Conservation (phyloP, 2,329 filamentous ascomycete species). For the Colletotrichum australisinense region DNA sequence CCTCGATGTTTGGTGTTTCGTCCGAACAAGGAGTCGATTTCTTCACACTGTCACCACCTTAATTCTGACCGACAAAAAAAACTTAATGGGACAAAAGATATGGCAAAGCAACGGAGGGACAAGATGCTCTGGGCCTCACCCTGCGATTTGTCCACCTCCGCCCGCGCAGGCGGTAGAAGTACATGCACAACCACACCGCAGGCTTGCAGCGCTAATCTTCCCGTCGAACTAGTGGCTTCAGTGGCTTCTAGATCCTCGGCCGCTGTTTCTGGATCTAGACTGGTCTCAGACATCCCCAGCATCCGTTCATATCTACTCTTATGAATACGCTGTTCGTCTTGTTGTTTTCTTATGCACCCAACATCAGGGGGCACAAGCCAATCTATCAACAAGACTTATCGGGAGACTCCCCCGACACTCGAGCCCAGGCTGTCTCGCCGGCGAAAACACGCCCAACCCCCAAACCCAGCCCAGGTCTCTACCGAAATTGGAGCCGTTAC, state of each 20-base stretch:
- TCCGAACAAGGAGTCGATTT: neutral
- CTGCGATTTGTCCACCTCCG: constrained; percentile 5
- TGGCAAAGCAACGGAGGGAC: constrained; percentile 2
- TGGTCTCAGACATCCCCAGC: constrained; percentile 24
- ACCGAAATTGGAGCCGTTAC: constrained; percentile 27
- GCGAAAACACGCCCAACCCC: constrained; percentile 8
- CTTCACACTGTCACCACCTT: constrained; percentile 25
- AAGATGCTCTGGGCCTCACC: neutral
- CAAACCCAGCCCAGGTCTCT: constrained; percentile 9
- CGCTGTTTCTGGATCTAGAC: constrained; percentile 27
- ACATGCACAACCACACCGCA: neutral
- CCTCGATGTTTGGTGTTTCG: neutral
- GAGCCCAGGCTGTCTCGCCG: constrained; percentile 2
- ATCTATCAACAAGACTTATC: neutral
- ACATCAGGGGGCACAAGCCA: constrained; percentile 3
- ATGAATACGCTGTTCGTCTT: neutral
- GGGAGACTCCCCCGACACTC: neutral
- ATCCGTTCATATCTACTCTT: constrained; percentile 1
- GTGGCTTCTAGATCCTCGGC: constrained; percentile 34
- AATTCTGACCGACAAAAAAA: neutral
- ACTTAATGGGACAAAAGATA: neutral
- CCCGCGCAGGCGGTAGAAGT: neutral
- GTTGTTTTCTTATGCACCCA: constrained; percentile 8
- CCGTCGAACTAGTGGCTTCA: constrained; percentile 32
- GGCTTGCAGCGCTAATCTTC: constrained; percentile 23